Evolutionary conservation across 768 basidiomycete species (phyloP), one percentile per base, ranked within the genome.

Genomic region (Tylopilus sp.): DNA sequence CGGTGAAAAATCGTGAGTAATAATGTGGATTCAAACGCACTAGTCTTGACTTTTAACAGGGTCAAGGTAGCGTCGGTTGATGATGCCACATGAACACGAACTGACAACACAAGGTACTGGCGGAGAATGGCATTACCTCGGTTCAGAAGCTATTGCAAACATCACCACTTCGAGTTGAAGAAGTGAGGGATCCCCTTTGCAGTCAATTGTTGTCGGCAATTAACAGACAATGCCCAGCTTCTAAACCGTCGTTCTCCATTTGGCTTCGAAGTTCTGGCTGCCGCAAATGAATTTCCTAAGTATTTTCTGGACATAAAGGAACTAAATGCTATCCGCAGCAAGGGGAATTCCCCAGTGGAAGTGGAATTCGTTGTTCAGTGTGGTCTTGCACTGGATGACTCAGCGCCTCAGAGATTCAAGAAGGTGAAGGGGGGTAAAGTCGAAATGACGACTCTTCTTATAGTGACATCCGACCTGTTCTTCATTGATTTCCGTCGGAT

Each of bases 1-100:
- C 38, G 95, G 95, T 28, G 91, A 93, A 63, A 92, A 91, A 79
- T 91, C 89, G 90, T 91, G 50, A 65, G 86, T 69, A 13, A 15
- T 38, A 13, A 15, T 7, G 30, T 22, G 30, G 21, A 21, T 26
- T 17, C 31, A 31, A 35, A n/a, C 15, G 13, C 11, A 9, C 43
- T 35, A 38, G 15, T 23, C 35, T 55, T n/a, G 60, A 10, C 0
- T n/a, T 23, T 18, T 17, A 26, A 31, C 40, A 69, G 68, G 47
- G 59, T 64, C 33, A 63, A 63, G 55, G 65, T 62, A 59, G 28
- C 6, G 18, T 23, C 43, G n/a, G 44, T n/a, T 36, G 40, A 12
- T 11, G 6, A 28, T 10, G 10, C 26, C 26, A 28, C 41, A 17
- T 28, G 21, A 22, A 9, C 3, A 28, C 40, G 46, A 35, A 47